Conservation (phyloP, 495 filamentous ascomycete genomes). For the Daldinia vernicosa region DNA sequence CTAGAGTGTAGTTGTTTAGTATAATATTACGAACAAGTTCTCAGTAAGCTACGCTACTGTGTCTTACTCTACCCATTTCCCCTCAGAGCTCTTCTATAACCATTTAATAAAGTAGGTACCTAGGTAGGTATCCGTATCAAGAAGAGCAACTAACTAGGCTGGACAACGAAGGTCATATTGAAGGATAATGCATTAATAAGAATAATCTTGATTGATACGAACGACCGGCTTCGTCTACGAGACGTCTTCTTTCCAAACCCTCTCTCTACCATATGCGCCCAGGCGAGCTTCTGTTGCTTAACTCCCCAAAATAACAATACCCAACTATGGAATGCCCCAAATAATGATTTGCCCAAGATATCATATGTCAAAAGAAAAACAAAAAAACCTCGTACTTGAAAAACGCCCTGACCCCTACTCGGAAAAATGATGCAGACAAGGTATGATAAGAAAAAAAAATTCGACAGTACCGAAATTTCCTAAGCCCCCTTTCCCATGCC, state of each 20-base stretch:
- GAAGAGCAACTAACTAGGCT: neutral
- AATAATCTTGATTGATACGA: constrained; percentile 13
- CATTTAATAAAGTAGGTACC: no score
- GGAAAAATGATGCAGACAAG: constrained; percentile 1
- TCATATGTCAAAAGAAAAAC: neutral
- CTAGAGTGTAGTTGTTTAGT: no score
- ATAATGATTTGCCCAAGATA: neutral
- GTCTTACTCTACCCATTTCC: no score
- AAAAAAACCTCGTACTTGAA: neutral
- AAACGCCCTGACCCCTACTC: constrained; percentile 6
- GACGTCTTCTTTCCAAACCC: constrained; percentile 26
- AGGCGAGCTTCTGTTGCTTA: neutral
- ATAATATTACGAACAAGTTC: no score
- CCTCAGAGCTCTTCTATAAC: no score
- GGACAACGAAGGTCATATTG: neutral
- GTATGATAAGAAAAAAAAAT: constrained; percentile 9
- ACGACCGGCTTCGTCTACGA: constrained; percentile 36
- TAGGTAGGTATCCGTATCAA: no score
- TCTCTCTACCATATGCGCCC: constrained; percentile 26
- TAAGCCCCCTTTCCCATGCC: constrained; percentile 15
- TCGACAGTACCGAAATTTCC: neutral
- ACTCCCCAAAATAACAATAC: constrained; percentile 13
- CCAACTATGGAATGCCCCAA: constrained; percentile 11
- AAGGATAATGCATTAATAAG: constrained; percentile 5
- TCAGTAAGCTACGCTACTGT: no score